Base-by-base conservation (phyloP, 192 early-diverging fungal genomes). In the Geranomyces michiganensis region DNA sequence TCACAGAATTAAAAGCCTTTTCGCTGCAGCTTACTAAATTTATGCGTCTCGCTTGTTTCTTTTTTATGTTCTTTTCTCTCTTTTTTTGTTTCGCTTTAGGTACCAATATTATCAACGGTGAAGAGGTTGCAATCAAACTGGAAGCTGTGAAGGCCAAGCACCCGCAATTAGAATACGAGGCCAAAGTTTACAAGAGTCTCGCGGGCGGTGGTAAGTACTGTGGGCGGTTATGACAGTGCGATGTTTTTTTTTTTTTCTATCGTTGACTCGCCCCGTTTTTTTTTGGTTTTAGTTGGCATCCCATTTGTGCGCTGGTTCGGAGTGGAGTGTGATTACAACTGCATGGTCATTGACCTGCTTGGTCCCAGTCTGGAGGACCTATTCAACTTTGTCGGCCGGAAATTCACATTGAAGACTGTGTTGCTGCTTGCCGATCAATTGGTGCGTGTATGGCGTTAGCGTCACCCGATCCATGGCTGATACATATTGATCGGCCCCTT, bases 81-180 rank as follows among this genome's bases (percentile, higher is more conserved):
- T 41, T 41, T 41, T 41, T 41, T 41, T 41, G 60, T 53, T 14
- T n/a, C n/a, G n/a, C n/a, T n/a, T n/a, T 62, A 91, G 94, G 92
- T 5, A 91, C 91, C 27, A 95, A 93, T 74, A 82, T 94, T 30
- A 85, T 92, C 75, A 94, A 92, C 60, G 91, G 91, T 61, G 94
- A 99, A 75, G 94, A 98, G 76, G 94, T 99, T 13, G 97, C 96
- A 47, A 94, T 97, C 80, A 99, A 99, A 81, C 85, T 99, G 33
- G 97, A 99, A 83, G 87, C 90, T 19, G 87, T 93, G 55, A 92
- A 92, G 81, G 94, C 96, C 31, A 92, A 93, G 76, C 96, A 99
- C 71, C 95, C 95, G 56, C 96, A 98, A 77, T 84, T 99, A 12
- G 96, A 97, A 79, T 98, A 97, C 78, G 97, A 99, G 75, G 90